phyloP scores from a whole-genome alignment of 106 monocot species.

The Allium fistulosum region DNA sequence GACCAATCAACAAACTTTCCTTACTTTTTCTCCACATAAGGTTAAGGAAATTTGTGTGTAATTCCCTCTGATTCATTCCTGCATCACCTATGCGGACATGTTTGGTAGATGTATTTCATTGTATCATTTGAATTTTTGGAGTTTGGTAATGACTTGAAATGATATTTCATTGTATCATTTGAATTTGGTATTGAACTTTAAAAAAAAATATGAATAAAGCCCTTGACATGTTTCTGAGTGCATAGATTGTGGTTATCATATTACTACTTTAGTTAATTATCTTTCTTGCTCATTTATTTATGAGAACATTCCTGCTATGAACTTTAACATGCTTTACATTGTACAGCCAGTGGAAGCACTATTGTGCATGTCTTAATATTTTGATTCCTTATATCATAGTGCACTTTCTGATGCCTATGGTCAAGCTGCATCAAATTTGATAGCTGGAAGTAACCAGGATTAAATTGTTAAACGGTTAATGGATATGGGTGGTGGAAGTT shows the following conservation, averaged over 20 bases:
- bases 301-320: neutral
- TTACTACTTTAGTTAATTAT: neutral
- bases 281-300: neutral
- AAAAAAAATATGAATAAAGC: no score
- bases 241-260: neutral
- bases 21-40: no score
- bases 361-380: neutral
- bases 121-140: no score
- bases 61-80: no score
- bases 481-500: constrained; percentile 98
- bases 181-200: no score
- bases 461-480: constrained; percentile 65
- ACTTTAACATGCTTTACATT: neutral
- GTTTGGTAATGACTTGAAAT: no score
- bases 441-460: constrained; percentile 67
- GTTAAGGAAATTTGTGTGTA: no score
- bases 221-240: neutral
- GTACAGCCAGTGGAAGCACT: neutral
- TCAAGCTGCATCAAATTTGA: constrained; percentile 75
- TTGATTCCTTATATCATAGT: constrained; percentile 12
- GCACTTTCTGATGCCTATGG: constrained; percentile 51
- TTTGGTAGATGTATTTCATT: no score
- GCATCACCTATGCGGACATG: no score
- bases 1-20: no score
- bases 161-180: no score